A percentile compares a stretch with the other conserved stretches of the same genome.
phyloP scores from a whole-genome alignment of 768 basidiomycete genomes.

The Lepiota brunneoincarnata region DNA sequence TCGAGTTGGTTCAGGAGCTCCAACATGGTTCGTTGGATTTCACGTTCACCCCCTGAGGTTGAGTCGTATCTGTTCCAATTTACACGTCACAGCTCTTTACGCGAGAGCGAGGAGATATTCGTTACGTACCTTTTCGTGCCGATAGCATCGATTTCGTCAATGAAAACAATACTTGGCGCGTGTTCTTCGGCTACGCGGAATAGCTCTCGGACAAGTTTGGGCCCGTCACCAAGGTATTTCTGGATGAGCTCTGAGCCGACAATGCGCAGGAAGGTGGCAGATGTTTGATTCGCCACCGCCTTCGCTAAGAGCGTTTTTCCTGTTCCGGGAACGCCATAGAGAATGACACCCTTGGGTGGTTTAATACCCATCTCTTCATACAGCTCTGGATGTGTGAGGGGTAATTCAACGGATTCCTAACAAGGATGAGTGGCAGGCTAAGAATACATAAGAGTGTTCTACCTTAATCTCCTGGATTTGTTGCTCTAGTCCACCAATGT shows the following conservation, averaged over 20 bases:
- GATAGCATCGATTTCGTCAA: conserved; percentile 98
- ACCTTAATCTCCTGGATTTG: conserved; percentile 99
- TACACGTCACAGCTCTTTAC: not conserved
- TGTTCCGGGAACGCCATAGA: conserved; percentile 97
- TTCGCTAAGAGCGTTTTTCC: conserved; percentile 98
- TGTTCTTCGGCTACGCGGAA: conserved; percentile 98
- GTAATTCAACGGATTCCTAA: conserved; percentile 96
- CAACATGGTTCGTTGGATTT: conserved; percentile 99
- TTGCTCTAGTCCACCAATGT: conserved; percentile 93
- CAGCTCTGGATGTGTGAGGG: conserved; percentile 94
- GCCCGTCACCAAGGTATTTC: conserved; percentile 98
- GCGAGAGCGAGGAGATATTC: conserved; percentile 4
- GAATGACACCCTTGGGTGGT: conserved; percentile 99
- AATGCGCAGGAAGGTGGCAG: conserved; percentile 95
- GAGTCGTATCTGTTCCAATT: conserved; percentile 79
- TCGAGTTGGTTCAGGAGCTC: conserved; percentile 98
- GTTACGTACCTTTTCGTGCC: conserved; percentile 87
- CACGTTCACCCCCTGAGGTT: conserved; percentile 96
- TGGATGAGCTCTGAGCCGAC: conserved; percentile 98
- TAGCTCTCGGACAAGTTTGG: conserved; percentile 94
- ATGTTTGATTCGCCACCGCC: conserved; percentile 97
- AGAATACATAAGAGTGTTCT: conserved; percentile 13
- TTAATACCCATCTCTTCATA: conserved; percentile 99
- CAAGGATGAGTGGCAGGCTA: conserved; percentile 5
- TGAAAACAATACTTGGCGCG: conserved; percentile 98